Evolutionary conservation across 2,329 filamentous ascomycete genomes (phyloP), one percentile per base, ranked within the genome.

Genomic region (Fusarium musae): DNA sequence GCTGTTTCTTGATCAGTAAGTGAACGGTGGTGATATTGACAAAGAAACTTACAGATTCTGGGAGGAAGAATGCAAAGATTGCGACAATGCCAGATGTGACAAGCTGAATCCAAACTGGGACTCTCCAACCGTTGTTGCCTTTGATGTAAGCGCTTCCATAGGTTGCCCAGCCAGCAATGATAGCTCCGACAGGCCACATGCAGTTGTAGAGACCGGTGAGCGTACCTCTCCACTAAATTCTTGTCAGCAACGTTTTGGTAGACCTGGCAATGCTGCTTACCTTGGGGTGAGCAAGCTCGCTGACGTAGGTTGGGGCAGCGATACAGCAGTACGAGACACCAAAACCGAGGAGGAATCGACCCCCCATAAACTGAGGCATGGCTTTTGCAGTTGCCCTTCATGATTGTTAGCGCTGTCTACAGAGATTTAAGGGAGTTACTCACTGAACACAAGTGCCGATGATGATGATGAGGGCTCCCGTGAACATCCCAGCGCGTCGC

Each of bases 281-380:
- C 34, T 75, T 71, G 13, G 87, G 87, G 72, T 89, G 87, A 1
- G 87, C 85, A 76, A 89, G 82, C 75, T 89, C 87, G 15, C 83
- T 78, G 10, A 83, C 82, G 53, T 84, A 84, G 1, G 80, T 82
- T 4, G 83, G 83, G 9, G 82, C 83, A 9, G 82, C 80, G 2
- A 82, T 82, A 1, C 80, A 82, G 28, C 81, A 81, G 58, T 84
- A 83, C 17, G 82, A 81, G 10, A 84, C 82, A 21, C 84, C 84
- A 59, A 90, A 89, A 23, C 88, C 88, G 1, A 90, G 85, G 8
- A 90, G 78, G 70, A 90, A 89, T 30, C 87, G 85, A 6, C 87
- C 87, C 11, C 84, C 83, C 43, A 85, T 80, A n/a, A 85, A 84
- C 52, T 84, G 83, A 19, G 77, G 44, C 49, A 76, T 52, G 1